Evolutionary conservation across 2,329 filamentous ascomycete genomes (phyloP), one percentile per base, ranked within the genome.

Genomic region (Talaromyces pinophilus): DNA sequence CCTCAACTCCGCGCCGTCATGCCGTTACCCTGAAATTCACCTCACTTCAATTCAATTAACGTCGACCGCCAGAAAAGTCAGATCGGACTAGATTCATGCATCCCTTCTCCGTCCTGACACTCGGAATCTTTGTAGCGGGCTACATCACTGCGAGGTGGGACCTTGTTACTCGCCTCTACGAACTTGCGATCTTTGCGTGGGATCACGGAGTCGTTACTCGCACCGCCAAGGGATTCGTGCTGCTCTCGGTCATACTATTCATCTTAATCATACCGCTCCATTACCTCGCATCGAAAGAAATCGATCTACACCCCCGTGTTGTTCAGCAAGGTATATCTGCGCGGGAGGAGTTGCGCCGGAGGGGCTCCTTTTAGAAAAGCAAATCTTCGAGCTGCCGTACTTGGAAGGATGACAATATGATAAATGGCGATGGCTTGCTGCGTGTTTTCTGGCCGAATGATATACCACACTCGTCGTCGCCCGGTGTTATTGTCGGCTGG

Each of bases 101-200:
- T 92, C 92, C 93, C 76, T 97, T 98, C 84, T 98, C 94, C 70
- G 85, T 94, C 80, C 87, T 97, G 81, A 96, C 93, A 76, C 89
- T 97, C 83, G 93, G 91, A 83, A 97, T 99, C 84, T 99, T 99
- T 85, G 91, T 98, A 86, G 94, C 95, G 83, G 95, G 95, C 81
- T 99, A 99, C 86, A 98, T 94, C 80, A 99, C 95, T 82, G 95
- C 95, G 78, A 91, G 95, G 85, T 99, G 95, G 93, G 95, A 98
- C 82, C 89, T 99, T 70, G 93, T 97, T 72, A 97, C 94, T 73
- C 90, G 93, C 75, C 86, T 98, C 74, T 97, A 97, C 90, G 94
- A 99, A 82, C 88, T 99, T 75, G 91, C 92, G 72, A 91, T 97
- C 71, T 99, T 98, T 80, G 95, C 96, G 72, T 97, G 93, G 93